Percentiles rank a stretch among this genome's conserved stretches.
Conservation (phyloP, 805 yeast genomes). For the Spathaspora boniae region DNA sequence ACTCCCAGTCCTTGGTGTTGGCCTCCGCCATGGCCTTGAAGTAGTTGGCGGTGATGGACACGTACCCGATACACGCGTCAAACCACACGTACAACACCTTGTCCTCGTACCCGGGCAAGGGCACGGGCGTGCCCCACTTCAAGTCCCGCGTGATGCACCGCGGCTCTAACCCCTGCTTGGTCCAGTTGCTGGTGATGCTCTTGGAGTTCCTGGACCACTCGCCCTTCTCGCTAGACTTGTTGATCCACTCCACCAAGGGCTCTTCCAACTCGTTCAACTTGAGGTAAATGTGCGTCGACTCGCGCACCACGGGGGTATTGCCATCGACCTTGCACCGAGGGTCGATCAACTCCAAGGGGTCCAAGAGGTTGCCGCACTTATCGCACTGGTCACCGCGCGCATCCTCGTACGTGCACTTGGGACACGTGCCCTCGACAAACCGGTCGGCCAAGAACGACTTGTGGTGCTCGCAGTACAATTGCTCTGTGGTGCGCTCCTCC, state of each 20-base stretch:
- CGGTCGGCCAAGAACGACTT: slow-evolving; percentile 92
- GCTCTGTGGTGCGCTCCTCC: slow-evolving; percentile 85
- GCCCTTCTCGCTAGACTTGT: slow-evolving; percentile 64
- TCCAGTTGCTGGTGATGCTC: slow-evolving; percentile 89
- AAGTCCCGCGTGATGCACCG: slow-evolving; percentile 97
- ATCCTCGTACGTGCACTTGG: slow-evolving; percentile 90
- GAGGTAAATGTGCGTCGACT: slow-evolving; percentile 83
- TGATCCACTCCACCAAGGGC: slow-evolving; percentile 68
- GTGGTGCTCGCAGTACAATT: slow-evolving; percentile 87
- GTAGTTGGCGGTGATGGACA: slow-evolving; percentile 94
- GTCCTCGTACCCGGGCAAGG: slow-evolving; percentile 76
- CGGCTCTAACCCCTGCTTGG: slow-evolving; percentile 87
- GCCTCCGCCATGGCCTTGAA: slow-evolving; percentile 29
- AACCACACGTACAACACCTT: slow-evolving; percentile 98
- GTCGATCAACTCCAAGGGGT: slow-evolving; percentile 88
- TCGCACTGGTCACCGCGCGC: slow-evolving; percentile 99
- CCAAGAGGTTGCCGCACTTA: slow-evolving; percentile 83
- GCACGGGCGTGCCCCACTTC: slow-evolving; percentile 98
- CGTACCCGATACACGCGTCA: slow-evolving; percentile 96
- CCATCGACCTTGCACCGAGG: slow-evolving; percentile 95
- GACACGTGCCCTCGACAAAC: slow-evolving; percentile 96
- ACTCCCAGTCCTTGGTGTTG: slow-evolving; percentile 54
- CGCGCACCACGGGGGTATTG: slow-evolving; percentile 72
- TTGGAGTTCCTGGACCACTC: slow-evolving; percentile 90
- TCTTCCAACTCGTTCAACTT: slow-evolving; percentile 82